phyloP scores from a whole-genome alignment of 495 filamentous ascomycete species.

The Wilcoxina mikolae region DNA sequence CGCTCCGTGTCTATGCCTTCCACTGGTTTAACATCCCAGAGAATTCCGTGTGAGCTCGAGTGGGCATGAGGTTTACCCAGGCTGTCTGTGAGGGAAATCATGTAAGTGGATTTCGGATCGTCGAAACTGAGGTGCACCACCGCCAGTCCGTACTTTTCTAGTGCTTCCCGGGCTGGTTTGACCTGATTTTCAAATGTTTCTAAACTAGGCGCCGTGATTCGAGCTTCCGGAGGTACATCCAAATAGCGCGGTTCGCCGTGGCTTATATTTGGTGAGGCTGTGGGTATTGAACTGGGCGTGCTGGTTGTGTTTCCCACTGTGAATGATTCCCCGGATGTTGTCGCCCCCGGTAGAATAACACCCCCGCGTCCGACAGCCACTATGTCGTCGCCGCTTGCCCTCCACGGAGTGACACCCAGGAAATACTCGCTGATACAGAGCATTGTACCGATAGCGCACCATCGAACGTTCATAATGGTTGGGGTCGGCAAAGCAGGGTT shows the following conservation, averaged over 20 bases:
- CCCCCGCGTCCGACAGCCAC: not conserved
- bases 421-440: not conserved
- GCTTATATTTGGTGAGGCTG: not conserved
- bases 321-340: not conserved
- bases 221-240: not conserved
- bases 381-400: not conserved
- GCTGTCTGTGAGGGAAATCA: not conserved
- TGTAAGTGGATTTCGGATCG: not conserved
- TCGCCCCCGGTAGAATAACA: not conserved
- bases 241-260: not conserved
- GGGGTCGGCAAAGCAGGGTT: not conserved
- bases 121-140: slow-evolving; percentile 8
- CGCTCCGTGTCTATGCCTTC: slow-evolving; percentile 2
- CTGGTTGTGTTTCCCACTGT: not conserved
- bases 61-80: slow-evolving; percentile 30
- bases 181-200: not conserved
- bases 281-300: not conserved
- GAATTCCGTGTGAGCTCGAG: slow-evolving; percentile 29
- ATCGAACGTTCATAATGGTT: not conserved
- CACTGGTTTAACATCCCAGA: slow-evolving; percentile 31
- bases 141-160: slow-evolving; percentile 10
- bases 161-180: not conserved
- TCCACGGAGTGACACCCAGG: not conserved
- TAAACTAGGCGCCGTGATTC: not conserved
- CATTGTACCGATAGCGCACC: not conserved